phyloP scores from a whole-genome alignment of 1,284 basidiomycete species.

The Ustilago vetiveriae region DNA sequence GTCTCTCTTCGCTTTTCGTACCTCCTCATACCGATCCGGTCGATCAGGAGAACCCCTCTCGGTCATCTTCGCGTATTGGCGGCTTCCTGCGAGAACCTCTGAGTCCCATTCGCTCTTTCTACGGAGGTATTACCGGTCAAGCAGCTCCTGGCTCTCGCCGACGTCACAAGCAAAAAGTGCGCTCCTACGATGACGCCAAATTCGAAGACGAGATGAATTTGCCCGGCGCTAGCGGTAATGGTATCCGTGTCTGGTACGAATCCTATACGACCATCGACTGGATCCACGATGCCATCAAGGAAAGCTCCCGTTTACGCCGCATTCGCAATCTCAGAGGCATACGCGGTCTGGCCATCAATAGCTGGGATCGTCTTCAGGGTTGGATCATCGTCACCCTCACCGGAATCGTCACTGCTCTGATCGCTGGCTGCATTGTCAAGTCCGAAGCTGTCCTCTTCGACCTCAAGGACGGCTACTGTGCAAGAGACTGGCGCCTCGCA shows the following conservation, averaged over 20 bases:
- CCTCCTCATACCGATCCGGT: constrained; percentile 9
- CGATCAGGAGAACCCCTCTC: neutral
- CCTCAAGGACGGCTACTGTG: constrained; percentile 89
- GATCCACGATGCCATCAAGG: constrained; percentile 68
- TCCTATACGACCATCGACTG: constrained; percentile 66
- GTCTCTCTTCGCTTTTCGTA: constrained; percentile 39
- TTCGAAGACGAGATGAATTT: constrained; percentile 46
- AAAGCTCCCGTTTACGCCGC: constrained; percentile 64
- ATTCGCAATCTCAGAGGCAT: constrained; percentile 67
- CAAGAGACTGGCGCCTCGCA: constrained; percentile 76
- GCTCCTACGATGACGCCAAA: constrained; percentile 47
- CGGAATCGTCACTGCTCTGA: constrained; percentile 61
- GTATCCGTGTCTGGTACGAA: constrained; percentile 59
- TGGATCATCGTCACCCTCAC: constrained; percentile 89
- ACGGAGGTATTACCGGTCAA: constrained; percentile 20
- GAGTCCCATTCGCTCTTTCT: constrained; percentile 42
- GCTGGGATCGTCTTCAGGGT: constrained; percentile 78
- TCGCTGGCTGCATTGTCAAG: constrained; percentile 87
- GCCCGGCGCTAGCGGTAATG: constrained; percentile 43
- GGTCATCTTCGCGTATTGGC: constrained; percentile 13
- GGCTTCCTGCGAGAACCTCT: constrained; percentile 33
- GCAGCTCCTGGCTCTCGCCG: constrained; percentile 12
- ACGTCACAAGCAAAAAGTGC: constrained; percentile 15
- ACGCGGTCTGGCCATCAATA: constrained; percentile 77
- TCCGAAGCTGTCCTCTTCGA: constrained; percentile 93